Evolutionary conservation across 768 basidiomycete species (phyloP), one percentile per base, ranked within the genome.

Genomic region (Pleurotus tuoliensis): DNA sequence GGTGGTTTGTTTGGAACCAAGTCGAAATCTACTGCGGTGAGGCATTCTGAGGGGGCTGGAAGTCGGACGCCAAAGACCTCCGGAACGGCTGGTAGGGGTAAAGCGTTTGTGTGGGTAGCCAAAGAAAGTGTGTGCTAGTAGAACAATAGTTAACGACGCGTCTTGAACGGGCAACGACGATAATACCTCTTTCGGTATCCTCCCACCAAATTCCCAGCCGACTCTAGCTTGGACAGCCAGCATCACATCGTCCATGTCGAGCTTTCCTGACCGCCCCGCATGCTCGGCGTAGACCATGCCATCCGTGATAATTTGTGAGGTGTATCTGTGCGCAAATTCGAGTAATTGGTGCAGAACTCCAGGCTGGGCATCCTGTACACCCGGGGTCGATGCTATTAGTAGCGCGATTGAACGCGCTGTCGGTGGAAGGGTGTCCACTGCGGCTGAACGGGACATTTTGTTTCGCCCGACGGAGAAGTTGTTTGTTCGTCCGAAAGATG

Each of bases 141-240:
- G 24, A 46, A 53, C 44, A 22, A 57, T 46, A 11, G 12, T 15
- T 11, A 12, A 3, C 5, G 7, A 15, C 22, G 48, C 22, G 27
- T 12, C 9, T 1, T 27, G 15, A n/a, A 7, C n/a, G 8, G 11
- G 49, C 5, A 27, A 44, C 56, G 56, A 47, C 12, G 18, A 22
- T 69, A 75, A 25, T 56, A 93, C 92, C 83, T 94, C 92, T 72
- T 93, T 93, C 3, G 92, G 92, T 25, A 94, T 83, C 39, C 91
- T 80, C 5, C 92, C 92, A 20, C 91, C 92, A 67, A 92, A 89
- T 69, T 94, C 92, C 92, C 92, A 94, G 43, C 92, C 92, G 3
- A 94, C 92, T 56, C 92, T 84, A 5, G 91, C 90, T 69, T 94
- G 92, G 4, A 92, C 86, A 2, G 91, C 90, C 40, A 94, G 76